Conservation (phyloP, 2,329 filamentous ascomycete species). For the Arthrocladium fulminans region DNA sequence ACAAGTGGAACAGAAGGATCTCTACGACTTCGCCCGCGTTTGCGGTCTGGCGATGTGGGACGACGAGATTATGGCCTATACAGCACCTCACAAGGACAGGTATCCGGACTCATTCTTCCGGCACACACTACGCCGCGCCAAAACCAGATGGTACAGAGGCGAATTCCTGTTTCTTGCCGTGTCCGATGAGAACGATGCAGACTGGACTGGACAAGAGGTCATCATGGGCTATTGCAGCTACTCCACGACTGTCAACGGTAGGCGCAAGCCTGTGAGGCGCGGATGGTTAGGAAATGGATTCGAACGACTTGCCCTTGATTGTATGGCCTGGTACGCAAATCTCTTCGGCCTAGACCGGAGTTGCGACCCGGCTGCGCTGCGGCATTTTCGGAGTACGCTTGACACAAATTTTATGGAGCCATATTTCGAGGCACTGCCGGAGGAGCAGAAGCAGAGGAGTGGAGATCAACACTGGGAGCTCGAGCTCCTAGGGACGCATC, state of each 20-base stretch:
- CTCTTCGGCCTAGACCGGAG: conserved; percentile 3
- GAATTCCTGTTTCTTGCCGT: conserved; percentile 6
- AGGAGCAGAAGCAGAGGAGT: neutral
- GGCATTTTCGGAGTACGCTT: conserved; percentile 1
- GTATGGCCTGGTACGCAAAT: neutral
- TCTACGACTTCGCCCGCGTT: neutral
- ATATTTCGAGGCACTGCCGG: conserved; percentile 1
- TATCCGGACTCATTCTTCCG: conserved; percentile 3
- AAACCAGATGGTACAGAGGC: conserved; percentile 4
- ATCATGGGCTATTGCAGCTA: conserved; percentile 7
- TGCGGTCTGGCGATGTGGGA: neutral
- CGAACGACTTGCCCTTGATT: conserved; percentile 1
- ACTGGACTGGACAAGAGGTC: conserved; percentile 7
- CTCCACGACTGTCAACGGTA: conserved; percentile 2
- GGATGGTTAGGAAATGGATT: conserved; percentile 6
- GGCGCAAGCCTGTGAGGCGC: neutral
- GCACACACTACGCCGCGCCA: neutral
- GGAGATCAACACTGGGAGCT: conserved; percentile 7
- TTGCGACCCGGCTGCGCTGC: neutral
- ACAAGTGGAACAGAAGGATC: conserved; percentile 2
- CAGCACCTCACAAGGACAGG: neutral
- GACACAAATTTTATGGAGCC: neutral
- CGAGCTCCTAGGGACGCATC: conserved; percentile 3
- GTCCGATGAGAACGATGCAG: neutral
- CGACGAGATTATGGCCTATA: conserved; percentile 5